Base-by-base conservation (phyloP, 805 yeast genomes). In the Hanseniaspora lachancei region DNA sequence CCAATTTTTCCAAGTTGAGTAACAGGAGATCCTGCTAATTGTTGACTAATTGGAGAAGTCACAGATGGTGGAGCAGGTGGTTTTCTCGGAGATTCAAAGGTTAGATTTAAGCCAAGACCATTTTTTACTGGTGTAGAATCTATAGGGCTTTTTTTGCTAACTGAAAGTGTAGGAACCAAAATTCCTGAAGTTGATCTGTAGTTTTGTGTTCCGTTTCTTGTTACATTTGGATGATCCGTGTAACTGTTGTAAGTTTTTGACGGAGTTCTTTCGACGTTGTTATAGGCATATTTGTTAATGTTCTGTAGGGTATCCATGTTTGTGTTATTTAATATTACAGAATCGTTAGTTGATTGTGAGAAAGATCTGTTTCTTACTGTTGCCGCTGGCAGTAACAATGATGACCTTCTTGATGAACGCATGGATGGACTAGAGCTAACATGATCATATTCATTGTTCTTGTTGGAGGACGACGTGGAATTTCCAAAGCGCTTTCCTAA, bases 41-140 rank as follows among this genome's bases (percentile, higher is more conserved):
- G 71, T 2, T 36, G 29, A 9, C 29, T 32, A 12, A 71, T 70
- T 5, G 77, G 77, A 36, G 74, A 70, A 46, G 76, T 74, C 34
- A 68, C 68, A 1, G 73, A 62, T 2, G 89, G 89, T 0, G 88
- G 88, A 53, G 75, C 76, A 1, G 89, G 89, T 0, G 88, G 86
- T 62, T 73, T 80, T 67, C 88, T 74, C n/a, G 88, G 87, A 0
- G 88, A 82, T 20, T 74, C 67, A 63, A 82, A 82, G 13, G 9
- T 35, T 16, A 36, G 8, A 7, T 42, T 46, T 5, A 8, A 21
- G 6, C 27, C 49, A 20, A 46, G 13, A 8, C 12, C 27, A 18
- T 21, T 20, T 15, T 46, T 46, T 13, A 42, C 27, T 12, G 54
- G 54, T 21, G 41, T 50, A 5, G 41, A 23, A 20, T 40, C 38